Evolutionary conservation across 2,329 filamentous ascomycete species (phyloP), one percentile per base, ranked within the genome.

Genomic region (Aotearoamyces nothofagi): DNA sequence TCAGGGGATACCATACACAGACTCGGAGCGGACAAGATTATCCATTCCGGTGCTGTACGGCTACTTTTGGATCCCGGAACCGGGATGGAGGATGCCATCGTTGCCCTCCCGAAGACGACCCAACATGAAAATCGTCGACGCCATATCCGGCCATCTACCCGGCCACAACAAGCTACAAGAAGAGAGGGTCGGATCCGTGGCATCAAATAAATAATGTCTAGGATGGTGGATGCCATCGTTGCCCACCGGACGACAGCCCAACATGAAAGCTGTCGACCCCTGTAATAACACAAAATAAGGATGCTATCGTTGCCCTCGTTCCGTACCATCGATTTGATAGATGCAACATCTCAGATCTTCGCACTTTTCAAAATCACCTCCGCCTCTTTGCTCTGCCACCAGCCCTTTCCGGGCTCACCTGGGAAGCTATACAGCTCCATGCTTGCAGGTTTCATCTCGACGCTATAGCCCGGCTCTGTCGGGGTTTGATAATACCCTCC

Each of bases 401-500:
- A 93, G 47, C 81, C 80, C 41, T 80, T 75, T 4, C 76, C 77
- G 36, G 76, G 64, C 45, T 76, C 68, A 5, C 83, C 82, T 1
- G 83, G 84, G 51, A 72, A 93, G 27, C 67, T 65, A 49, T 66
- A 93, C 41, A 54, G 55, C 39, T 84, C 79, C 82, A 92, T 90
- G 51, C 80, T 90, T 40, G 75, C 78, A 4, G 71, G 55, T 66
- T 80, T 86, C 81, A 92, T 92, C 68, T 92, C 81, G 2, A 92
- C 83, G 43, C 78, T 84, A 54, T 92, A 92, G 0, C 83, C 83
- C 0, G 82, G 65, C 50, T 82, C 72, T 35, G 57, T 73, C 0
- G 84, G 83, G 1, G 83, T 92, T 39, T 77, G 76, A 57, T 90
- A 90, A 55, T 81, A 87, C 5, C 83, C 84, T 39, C 86, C 73